These are phyloP conservation scores for Paspalum vaginatum DNA, from an alignment of 176 grass and related monocot species.

Conservation along the genomic window DNA sequence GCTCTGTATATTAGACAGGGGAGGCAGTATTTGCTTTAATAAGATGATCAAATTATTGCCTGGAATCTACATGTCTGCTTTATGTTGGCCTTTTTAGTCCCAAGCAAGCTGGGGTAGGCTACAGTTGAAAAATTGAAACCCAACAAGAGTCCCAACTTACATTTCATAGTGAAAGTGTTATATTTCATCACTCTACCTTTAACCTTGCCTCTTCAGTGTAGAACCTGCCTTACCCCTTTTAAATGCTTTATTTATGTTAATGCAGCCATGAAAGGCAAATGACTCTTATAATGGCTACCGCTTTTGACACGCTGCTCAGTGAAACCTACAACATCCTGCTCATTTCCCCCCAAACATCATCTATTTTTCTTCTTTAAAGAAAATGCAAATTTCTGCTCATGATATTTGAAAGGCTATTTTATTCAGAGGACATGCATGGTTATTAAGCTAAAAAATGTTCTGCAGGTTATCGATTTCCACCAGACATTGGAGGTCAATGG, in stretches of 20 bases:
- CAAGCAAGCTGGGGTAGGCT: no score
- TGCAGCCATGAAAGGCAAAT: not conserved
- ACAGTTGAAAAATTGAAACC: no score
- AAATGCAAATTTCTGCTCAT: not conserved
- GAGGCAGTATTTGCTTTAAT: not conserved
- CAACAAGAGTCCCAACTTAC: no score
- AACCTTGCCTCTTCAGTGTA: not conserved
- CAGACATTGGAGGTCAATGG: slow-evolving; percentile 94
- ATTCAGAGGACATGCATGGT: not conserved
- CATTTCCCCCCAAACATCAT: not conserved
- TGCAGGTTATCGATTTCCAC: slow-evolving; percentile 96
- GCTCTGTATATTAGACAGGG: not conserved
- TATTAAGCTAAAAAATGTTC: slow-evolving; percentile 21
- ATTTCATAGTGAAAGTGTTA: not conserved
- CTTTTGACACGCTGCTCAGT: not conserved
- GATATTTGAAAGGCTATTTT: not conserved
- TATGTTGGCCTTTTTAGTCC: no score
- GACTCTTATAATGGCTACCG: not conserved
- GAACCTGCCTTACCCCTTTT: not conserved
- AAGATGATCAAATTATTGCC: not conserved
- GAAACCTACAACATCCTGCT: not conserved
- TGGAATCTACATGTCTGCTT: not conserved
- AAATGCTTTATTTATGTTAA: not conserved
- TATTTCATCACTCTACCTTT: not conserved
- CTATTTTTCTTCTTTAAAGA: not conserved